Percentiles rank a stretch among this genome's conserved stretches.
phyloP scores from a whole-genome alignment of 371 early-diverging fungal species.

The Encephalitozoon intestinalis region DNA sequence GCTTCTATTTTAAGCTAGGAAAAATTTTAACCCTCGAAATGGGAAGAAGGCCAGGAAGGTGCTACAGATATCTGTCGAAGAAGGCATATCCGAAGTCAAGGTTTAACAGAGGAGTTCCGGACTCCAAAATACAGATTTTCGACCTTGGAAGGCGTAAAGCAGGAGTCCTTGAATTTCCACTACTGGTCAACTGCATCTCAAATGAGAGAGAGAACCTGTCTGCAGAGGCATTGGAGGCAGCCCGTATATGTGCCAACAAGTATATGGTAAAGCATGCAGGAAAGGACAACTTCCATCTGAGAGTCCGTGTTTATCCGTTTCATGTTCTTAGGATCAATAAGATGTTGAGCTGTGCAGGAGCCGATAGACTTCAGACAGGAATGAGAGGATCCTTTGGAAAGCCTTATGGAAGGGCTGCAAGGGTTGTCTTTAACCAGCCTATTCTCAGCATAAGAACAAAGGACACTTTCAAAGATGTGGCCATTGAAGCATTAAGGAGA shows the following conservation, averaged over 20 bases:
- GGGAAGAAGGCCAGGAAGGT: constrained; percentile 62
- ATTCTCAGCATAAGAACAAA: constrained; percentile 93
- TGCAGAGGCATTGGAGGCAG: constrained; percentile 96
- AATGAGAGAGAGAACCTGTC: constrained; percentile 96
- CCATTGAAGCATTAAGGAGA: constrained; percentile 93
- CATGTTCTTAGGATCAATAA: constrained; percentile 99
- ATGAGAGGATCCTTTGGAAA: constrained; percentile 99
- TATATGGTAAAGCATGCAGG: constrained; percentile 93
- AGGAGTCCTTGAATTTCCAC: constrained; percentile 88
- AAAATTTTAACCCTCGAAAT: constrained; percentile 41
- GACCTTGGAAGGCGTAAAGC: constrained; percentile 98
- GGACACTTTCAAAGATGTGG: constrained; percentile 73
- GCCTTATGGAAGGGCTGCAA: constrained; percentile 93
- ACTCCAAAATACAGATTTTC: constrained; percentile 95
- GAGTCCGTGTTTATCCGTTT: constrained; percentile 96
- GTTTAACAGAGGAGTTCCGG: constrained; percentile 98
- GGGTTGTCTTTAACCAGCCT: constrained; percentile 96
- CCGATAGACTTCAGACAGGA: constrained; percentile 99
- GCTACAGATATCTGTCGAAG: constrained; percentile 87
- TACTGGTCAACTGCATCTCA: constrained; percentile 86
- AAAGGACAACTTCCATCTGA: constrained; percentile 99
- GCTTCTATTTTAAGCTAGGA: not conserved
- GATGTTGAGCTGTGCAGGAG: constrained; percentile 99
- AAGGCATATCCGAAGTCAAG: constrained; percentile 99
- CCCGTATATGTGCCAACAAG: constrained; percentile 98